Base-by-base conservation (phyloP, 23 red algal genomes). In the Gracilaria gracilis region DNA sequence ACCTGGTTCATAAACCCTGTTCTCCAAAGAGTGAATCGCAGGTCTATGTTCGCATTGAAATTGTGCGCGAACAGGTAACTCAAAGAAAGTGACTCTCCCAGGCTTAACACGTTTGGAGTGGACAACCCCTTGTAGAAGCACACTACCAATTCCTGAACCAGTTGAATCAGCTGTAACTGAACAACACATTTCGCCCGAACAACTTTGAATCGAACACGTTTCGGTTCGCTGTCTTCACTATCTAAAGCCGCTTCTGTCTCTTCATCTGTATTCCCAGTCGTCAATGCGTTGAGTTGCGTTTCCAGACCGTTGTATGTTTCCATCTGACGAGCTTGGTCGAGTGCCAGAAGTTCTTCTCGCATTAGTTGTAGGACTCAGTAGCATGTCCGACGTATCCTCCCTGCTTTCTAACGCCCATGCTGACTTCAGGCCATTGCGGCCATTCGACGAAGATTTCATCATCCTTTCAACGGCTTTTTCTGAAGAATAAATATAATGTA, bases 1-100 rank as follows among this genome's bases (percentile, higher is more conserved):
- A 99, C 93, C 75, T 99, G 97, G 57, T 87, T 95, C 97, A 99
- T 99, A 73, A 96, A 99, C 11, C 97, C 97, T 21, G 97, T 82
- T 34, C 92, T 85, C 97, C 97, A 99, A 7, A 99, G 90, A 31
- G 79, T 87, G 47, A 91, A 95, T 4, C 97, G 86, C 49, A 96
- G 72, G 5, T 82, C 90, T 57, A 94, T 86, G 66, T 96, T 86
- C 12, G 89, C 87, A 71, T 99, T 99, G 82, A 99, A 99, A 24
- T 84, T 81, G 58, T 92, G 97, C 0, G 97, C 97, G 88, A 99
- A 99, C 4, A 55, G 42, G 54, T 93, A 96, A 32, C 93, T 93
- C 16, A 71, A 24, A 51, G 73, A 72, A 54, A 99, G 59, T 17
- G 65, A 80, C 47, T 51, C 71, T 28, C 78, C 80, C 28, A 99